Base-by-base conservation (phyloP, 331 rosid species). In the Cydonia oblonga region DNA sequence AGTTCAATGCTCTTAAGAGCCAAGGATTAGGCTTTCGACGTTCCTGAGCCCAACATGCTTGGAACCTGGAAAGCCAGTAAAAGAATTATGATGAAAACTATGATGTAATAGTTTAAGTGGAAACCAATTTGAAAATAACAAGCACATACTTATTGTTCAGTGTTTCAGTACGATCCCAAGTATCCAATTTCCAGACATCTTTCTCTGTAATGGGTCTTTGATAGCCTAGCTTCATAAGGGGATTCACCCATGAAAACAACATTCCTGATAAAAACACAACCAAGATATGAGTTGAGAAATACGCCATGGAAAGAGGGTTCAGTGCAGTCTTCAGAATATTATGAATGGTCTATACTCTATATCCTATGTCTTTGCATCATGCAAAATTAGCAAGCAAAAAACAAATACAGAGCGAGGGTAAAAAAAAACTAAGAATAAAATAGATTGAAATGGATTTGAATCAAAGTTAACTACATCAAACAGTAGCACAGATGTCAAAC, bases 121-220 rank as follows among this genome's bases (percentile, higher is more conserved):
- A 63, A 49, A 82, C 26, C 38, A 66, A 65, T 11, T 7, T 33
- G 61, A 75, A 75, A 26, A 70, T 60, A 64, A 65, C 61, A 71
- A 74, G 74, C 8, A 57, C 70, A 76, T 46, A 91, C 98, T 54
- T 86, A 56, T 83, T 79, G 77, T 80, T 82, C 72, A 95, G 76
- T 69, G 96, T 84, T 82, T 95, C 98, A 60, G 96, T 89, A 80
- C 78, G 83, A 29, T 95, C 98, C 98, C 98, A 95, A 40, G 73
- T 66, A 82, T 95, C 98, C 72, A 95, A 82, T 86, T 89, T 91
- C 98, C 98, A 95, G 63, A 95, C 61, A 84, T 95, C 97, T 78
- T 83, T 95, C 82, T 95, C 97, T 9, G 91, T 91, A 58, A 95
- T 70, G n/a, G 98, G 98, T 71, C 96, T 89, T 80, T 84, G 64